phyloP scores from a whole-genome alignment of 2,329 filamentous ascomycete species.

The Xylariaceae sp. region DNA sequence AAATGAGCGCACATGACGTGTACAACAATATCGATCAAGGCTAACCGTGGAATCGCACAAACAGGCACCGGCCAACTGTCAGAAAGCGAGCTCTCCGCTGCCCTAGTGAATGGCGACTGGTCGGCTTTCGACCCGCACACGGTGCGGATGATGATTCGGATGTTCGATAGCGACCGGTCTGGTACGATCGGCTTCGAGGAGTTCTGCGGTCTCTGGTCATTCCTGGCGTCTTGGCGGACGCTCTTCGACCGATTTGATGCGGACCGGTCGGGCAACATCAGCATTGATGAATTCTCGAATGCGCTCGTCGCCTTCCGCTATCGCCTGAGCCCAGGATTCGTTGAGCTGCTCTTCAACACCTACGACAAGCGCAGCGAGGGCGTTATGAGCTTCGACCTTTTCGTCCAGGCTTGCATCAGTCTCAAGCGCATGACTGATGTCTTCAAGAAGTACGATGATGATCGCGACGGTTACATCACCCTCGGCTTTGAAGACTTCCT shows the following conservation, averaged over 20 bases:
- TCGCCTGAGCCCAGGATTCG: constrained; percentile 76
- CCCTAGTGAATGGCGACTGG: constrained; percentile 95
- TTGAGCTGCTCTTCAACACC: constrained; percentile 77
- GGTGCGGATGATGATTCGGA: constrained; percentile 98
- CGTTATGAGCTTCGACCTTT: constrained; percentile 86
- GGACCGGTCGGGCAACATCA: constrained; percentile 83
- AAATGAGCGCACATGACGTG: constrained; percentile 1
- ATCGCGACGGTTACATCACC: constrained; percentile 88
- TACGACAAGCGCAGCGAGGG: constrained; percentile 74
- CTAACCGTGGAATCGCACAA: constrained; percentile 4
- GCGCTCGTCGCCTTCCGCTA: constrained; percentile 93
- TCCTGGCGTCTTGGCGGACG: constrained; percentile 86
- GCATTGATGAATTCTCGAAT: constrained; percentile 78
- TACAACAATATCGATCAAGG: neutral
- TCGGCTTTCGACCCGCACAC: constrained; percentile 89
- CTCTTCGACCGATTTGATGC: constrained; percentile 94
- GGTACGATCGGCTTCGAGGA: constrained; percentile 91
- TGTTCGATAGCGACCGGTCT: constrained; percentile 92
- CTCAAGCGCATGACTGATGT: constrained; percentile 98
- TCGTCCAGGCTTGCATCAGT: constrained; percentile 95
- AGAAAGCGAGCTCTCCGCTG: constrained; percentile 79
- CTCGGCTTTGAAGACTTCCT: constrained; percentile 78
- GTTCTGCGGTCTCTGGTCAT: constrained; percentile 95
- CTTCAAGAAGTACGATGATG: constrained; percentile 98
- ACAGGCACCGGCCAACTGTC: constrained; percentile 73